phyloP scores from a whole-genome alignment of 257 asterid genomes.

The Lavandula angustifolia region DNA sequence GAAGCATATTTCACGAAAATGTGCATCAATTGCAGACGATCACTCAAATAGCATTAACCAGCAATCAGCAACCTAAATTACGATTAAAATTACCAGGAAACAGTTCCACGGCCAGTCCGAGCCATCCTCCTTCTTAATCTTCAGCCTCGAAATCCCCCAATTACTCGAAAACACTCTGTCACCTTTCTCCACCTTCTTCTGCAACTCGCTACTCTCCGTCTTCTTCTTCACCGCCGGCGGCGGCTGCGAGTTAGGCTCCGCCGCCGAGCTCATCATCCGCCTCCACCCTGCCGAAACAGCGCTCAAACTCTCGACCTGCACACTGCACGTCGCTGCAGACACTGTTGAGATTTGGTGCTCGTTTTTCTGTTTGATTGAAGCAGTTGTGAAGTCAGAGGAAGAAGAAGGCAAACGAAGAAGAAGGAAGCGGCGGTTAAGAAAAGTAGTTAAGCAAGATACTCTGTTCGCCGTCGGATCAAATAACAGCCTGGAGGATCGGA shows the following conservation, averaged over 20 bases:
- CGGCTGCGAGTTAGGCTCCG: slow-evolving; percentile 35
- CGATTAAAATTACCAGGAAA: slow-evolving; percentile 50
- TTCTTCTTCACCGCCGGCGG: slow-evolving; percentile 38
- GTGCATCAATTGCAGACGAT: no score
- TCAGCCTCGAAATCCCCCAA: slow-evolving; percentile 69
- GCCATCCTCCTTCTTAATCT: slow-evolving; percentile 63
- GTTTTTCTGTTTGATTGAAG: no score
- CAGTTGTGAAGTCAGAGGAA: no score
- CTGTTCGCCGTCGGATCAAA: no score
- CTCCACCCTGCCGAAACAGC: slow-evolving; percentile 43
- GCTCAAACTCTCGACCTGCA: slow-evolving; percentile 38
- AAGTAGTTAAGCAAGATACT: no score
- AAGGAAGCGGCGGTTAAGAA: no score
- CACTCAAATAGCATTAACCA: not conserved
- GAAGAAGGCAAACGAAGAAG: no score
- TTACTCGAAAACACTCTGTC: slow-evolving; percentile 52
- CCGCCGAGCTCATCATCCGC: slow-evolving; percentile 60
- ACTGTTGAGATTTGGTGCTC: no score
- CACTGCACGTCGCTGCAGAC: slow-evolving; percentile 12
- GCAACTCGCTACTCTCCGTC: slow-evolving; percentile 35
- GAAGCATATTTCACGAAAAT: no score
- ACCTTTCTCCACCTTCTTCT: slow-evolving; percentile 21
- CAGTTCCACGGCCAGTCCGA: slow-evolving; percentile 76
- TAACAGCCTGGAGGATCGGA: no score
- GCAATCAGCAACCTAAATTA: not conserved